Evolutionary conservation across 352 stramenopile genomes (phyloP), one percentile per base, ranked within the genome.

Genomic region (Pythium plurisporium): DNA sequence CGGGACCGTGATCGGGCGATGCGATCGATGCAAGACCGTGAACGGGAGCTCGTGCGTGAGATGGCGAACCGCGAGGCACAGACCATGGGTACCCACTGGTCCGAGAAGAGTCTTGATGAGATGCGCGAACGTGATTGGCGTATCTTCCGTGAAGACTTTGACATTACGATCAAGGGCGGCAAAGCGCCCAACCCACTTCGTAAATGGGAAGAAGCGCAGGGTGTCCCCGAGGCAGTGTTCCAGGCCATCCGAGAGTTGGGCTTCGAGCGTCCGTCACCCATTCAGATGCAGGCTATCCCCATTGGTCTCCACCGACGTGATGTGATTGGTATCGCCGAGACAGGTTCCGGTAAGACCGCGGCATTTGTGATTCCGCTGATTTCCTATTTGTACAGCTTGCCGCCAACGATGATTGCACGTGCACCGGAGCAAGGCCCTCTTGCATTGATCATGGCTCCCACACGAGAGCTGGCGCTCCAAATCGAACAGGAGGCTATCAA

Each of bases 121-220:
- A 99, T 99, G 96, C 97, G 91, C 29, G 72, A 92, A 37, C 89
- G 97, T 19, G 97, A 99, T 83, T 99, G 97, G 97, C 86, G 97
- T 57, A 99, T 99, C 64, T 98, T 99, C 67, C 86, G 97, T 22
- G 97, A 99, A 72, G 98, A 99, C 72, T 99, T 98, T 67, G 96
- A 99, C 65, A 99, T 99, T 65, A 89, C 89, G 4, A 88, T 99
- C 23, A 88, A 89, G 27, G 87, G 87, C 25, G 86, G 86, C 4
- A 69, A 72, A 43, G 94, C 92, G 23, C 94, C 96, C 25, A 84
- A 97, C 33, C 96, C 97, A 9, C 59, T 99, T n/a, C 91, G 97
- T 30, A 95, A 88, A 52, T 99, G 88, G 84, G 49, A 70, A 5
- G 87, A 98, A 60, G 86, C 88, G 10, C 38, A 57, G 11, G 59